Base-by-base conservation (phyloP, 2,329 filamentous ascomycete species). In the Colletotrichum lini region DNA sequence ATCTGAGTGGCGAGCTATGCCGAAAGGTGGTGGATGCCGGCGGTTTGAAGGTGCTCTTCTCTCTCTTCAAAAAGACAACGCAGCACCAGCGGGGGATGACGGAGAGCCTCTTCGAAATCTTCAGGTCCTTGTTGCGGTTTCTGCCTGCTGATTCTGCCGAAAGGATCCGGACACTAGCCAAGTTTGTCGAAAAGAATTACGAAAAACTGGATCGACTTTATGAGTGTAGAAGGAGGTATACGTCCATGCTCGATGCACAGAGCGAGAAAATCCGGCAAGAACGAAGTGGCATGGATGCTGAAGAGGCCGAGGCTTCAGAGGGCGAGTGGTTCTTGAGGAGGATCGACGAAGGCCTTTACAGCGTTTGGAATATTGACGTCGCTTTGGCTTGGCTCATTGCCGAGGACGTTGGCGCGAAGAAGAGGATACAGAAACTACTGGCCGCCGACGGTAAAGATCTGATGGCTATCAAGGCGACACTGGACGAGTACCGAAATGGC, bases 101-200 rank as follows among this genome's bases (percentile, higher is more conserved):
- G 78, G 89, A 92, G 76, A 91, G 94, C 44, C 84, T 98, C 0
- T 85, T 98, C 8, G 92, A 93, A 10, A 93, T 98, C 12, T 95
- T 98, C 73, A 90, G 93, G 0, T 94, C 93, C 0, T 88, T 99
- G 79, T 86, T 99, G 1, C 91, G 95, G 30, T 87, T 92, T 4
- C 82, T 99, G 1, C 95, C 95, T 0, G 93, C 91, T 18, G 90
- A 94, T 42, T 95, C 94, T 1, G 86, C 94, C 0, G 87, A 91
- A 42, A 89, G 96, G 7, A 97, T 98, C 75, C 90, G 96, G 4
- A 89, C 92, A 0, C 87, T 98, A 4, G 96, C 95, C 58, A 99
- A 99, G 78, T 98, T 98, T 77, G 93, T 98, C 21, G 96, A 99
- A 80, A 97, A 94, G 79, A 91, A 98, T 74, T 98, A 97, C 79